Percentiles rank a stretch among this genome's conserved stretches.
Conservation (phyloP, 1,284 basidiomycete species). For the Malassezia arunalokei region DNA sequence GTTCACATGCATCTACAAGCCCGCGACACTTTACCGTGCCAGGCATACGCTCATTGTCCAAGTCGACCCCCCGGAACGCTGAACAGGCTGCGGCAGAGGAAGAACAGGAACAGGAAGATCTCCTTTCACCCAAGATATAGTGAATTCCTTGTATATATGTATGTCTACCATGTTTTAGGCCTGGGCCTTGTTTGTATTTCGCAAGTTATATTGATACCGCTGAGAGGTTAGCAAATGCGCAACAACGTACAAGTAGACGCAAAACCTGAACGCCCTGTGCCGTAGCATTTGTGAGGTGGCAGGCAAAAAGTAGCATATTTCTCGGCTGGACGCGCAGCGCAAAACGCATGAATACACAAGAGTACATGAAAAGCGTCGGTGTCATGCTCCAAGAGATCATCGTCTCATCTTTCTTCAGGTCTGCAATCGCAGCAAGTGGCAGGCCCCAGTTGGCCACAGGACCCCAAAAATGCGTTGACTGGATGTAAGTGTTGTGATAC, state of each 20-base stretch:
- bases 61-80: too few relatives aligned
- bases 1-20: not conserved
- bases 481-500: constrained; percentile 8
- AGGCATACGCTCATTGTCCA: not conserved
- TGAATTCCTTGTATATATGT: not conserved
- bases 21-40: not conserved
- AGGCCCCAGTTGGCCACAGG: constrained; percentile 45
- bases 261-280: constrained; percentile 32
- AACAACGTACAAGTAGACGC: constrained; percentile 32
- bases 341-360: constrained; percentile 42
- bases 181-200: not conserved
- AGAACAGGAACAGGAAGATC: too few relatives aligned
- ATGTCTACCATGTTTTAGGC: not conserved
- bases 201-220: constrained; percentile 1
- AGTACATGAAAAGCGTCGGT: constrained; percentile 34
- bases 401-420: constrained; percentile 40
- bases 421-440: constrained; percentile 42
- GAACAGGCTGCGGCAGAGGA: too few relatives aligned
- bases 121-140: not conserved
- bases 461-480: constrained; percentile 46
- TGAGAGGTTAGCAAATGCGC: not conserved
- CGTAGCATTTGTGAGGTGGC: constrained; percentile 39
- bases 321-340: constrained; percentile 43
- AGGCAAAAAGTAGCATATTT: constrained; percentile 43
- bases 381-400: constrained; percentile 44